Evolutionary conservation across 176 grass and related monocot species (phyloP), one percentile per base, ranked within the genome.

Genomic region (Triticum dicoccoides): DNA sequence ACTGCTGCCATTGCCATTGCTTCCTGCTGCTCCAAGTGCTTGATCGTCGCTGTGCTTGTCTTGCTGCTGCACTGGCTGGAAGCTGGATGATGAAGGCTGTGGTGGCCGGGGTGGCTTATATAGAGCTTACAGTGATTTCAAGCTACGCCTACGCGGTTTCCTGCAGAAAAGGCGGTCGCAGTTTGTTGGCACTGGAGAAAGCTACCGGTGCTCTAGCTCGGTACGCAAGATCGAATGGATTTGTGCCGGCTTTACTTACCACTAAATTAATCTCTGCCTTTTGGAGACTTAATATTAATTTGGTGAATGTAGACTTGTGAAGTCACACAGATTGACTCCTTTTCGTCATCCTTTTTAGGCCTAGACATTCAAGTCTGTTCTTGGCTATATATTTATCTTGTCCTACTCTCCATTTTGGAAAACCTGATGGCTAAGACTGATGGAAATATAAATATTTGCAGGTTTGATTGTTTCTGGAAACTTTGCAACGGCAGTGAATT

Each of bases 91-190:
- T 63, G 66, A 12, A 17, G 29, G 29, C 29, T 45, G 25, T 29
- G 41, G 80, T 59, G 77, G 18, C 5, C 37, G 5, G 14, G 9
- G 29, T 32, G 0, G 27, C 15, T 54, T 84, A 80, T 89, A 81
- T 86, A 92, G 80, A 74, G 32, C 6, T 13, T 9, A 9, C n/a
- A 61, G 15, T 9, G 63, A 7, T 30, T 1, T 3, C 14, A 39
- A 3, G 18, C 23, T 47, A 92, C 84, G 84, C 23, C 20, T 47
- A 92, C 84, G 84, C 90, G 84, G 35, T 82, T 88, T 91, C 39
- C 10, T 14, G 70, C 5, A 42, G 86, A 87, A 62, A 81, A 21
- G 5, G 14, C 35, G 77, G 78, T 71, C 82, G 32, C 62, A 35
- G 2, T 73, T 88, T 81, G n/a, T 51, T 38, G 38, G 37, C 62